phyloP scores from a whole-genome alignment of 495 filamentous ascomycete genomes.

The Hapsidospora chrysogenum region DNA sequence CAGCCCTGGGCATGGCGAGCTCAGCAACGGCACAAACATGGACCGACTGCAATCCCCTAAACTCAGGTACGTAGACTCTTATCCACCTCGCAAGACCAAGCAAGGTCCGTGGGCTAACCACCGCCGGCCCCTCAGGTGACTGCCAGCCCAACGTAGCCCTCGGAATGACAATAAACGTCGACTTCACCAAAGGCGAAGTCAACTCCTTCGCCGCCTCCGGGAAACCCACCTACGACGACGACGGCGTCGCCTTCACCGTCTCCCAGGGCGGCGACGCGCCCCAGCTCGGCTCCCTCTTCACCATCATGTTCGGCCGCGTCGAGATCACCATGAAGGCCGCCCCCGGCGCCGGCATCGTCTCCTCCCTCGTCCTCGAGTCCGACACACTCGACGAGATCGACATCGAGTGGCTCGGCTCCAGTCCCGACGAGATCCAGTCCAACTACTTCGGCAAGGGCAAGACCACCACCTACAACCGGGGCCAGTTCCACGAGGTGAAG shows the following conservation, averaged over 20 bases:
- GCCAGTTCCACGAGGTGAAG: slow-evolving; percentile 46
- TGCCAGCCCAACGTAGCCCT: slow-evolving; percentile 75
- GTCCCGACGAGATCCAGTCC: slow-evolving; percentile 52
- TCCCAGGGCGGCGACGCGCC: slow-evolving; percentile 69
- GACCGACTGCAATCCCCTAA: slow-evolving; percentile 15
- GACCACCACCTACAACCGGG: slow-evolving; percentile 55
- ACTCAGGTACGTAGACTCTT: slow-evolving; percentile 8
- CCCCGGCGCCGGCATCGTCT: slow-evolving; percentile 58
- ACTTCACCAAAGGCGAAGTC: slow-evolving; percentile 61
- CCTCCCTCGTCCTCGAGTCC: slow-evolving; percentile 73
- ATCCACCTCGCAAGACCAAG: slow-evolving; percentile 3
- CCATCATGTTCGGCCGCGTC: slow-evolving; percentile 72
- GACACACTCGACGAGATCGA: slow-evolving; percentile 92
- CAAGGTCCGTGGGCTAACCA: neutral
- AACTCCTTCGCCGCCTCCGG: slow-evolving; percentile 55
- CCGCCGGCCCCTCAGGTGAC: slow-evolving; percentile 7
- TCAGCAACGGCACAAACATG: slow-evolving; percentile 12
- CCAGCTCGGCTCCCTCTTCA: slow-evolving; percentile 57
- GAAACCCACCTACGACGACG: slow-evolving; percentile 47
- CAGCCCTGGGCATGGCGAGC: neutral
- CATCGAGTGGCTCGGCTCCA: slow-evolving; percentile 63
- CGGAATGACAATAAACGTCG: slow-evolving; percentile 57
- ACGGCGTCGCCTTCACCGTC: slow-evolving; percentile 77
- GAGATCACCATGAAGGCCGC: slow-evolving; percentile 56
- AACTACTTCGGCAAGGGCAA: slow-evolving; percentile 94